Base-by-base conservation (phyloP, 2,329 filamentous ascomycete genomes). In the Mycosphaerella sp. region DNA sequence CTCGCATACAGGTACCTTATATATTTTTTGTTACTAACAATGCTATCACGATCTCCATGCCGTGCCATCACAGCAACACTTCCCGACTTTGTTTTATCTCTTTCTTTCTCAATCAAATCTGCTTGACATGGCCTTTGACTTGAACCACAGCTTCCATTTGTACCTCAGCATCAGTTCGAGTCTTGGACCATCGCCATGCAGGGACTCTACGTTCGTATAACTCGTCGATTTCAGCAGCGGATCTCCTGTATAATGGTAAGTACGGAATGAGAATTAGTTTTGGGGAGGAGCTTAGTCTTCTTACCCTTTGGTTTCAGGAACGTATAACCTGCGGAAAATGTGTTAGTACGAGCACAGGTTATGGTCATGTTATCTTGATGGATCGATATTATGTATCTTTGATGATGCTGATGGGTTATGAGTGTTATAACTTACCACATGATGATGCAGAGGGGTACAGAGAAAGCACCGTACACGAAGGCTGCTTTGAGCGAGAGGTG, bases 131-230 rank as follows among this genome's bases (percentile, higher is more conserved):
- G 17, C 45, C 45, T 25, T 49, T 49, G 17, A 49, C 36, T 25
- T 49, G 45, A 13, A 49, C 45, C 3, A 49, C 45, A n/a, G 37
- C 45, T 16, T 49, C 45, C 45, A 49, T 41, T 27, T 49, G 45
- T 8, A 34, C 45, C 25, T 49, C 45, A 1, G 45, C 45, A n/a
- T 21, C 36, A 3, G 45, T 49, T n/a, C 37, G 32, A 4, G 45
- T 49, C 14, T 12, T 17, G 12, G 45, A 27, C 45, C 45, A 49
- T 34, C 45, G 27, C 45, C 45, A 49, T 10, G 45, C 45, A 13
- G 45, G 45, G 4, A 49, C 28, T 18, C 32, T 49, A 6, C 45
- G 36, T 41, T 49, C 45, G 14, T 49, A 49, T 17, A 49, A 10
- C 9, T 49, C 45, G 17, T 49, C 45, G 16, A 49, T 49, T 39